A percentile compares a stretch with the other conserved stretches of the same genome.
phyloP scores from a whole-genome alignment of 208 protist species.

The Leishmania lainsoni region DNA sequence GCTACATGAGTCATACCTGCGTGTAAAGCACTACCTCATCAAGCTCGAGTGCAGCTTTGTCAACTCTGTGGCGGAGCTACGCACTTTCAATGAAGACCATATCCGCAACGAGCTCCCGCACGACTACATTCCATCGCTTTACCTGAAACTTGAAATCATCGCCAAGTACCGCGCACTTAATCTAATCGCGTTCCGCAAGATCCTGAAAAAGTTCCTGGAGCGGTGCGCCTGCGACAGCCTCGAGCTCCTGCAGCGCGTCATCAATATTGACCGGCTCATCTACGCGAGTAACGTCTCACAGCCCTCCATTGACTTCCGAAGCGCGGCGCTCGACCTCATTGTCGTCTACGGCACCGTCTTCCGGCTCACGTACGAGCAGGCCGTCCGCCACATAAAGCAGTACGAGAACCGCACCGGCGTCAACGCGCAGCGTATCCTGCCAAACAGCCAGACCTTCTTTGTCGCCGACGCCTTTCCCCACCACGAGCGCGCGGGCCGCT shows the following conservation, averaged over 20 bases:
- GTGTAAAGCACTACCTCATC: conserved; percentile 61
- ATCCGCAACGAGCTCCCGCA: conserved; percentile 43
- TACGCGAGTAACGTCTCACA: conserved; percentile 47
- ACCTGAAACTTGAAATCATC: conserved; percentile 65
- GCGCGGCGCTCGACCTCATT: conserved; percentile 60
- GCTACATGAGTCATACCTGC: conserved; percentile 57
- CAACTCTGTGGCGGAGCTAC: conserved; percentile 41
- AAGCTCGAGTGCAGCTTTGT: conserved; percentile 54
- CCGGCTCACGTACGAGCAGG: conserved; percentile 64
- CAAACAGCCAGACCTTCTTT: conserved; percentile 82
- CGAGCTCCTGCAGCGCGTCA: conserved; percentile 57
- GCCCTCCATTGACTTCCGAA: conserved; percentile 63
- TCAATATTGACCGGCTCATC: conserved; percentile 59
- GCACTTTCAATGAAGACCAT: conserved; percentile 55
- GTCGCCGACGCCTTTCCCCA: conserved; percentile 65
- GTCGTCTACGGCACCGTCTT: conserved; percentile 82
- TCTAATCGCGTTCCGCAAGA: conserved; percentile 72
- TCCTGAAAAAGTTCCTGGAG: conserved; percentile 82
- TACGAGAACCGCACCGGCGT: conserved; percentile 55
- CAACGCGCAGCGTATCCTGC: conserved; percentile 67
- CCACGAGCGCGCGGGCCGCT: conserved; percentile 62
- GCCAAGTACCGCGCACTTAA: conserved; percentile 77
- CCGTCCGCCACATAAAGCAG: conserved; percentile 41
- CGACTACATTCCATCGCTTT: conserved; percentile 69
- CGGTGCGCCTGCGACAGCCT: conserved; percentile 78